Percentiles rank a stretch among this genome's conserved stretches.
Evolutionary conservation across 768 basidiomycete genomes (phyloP).

Genomic region (Pisolithus sp.): DNA sequence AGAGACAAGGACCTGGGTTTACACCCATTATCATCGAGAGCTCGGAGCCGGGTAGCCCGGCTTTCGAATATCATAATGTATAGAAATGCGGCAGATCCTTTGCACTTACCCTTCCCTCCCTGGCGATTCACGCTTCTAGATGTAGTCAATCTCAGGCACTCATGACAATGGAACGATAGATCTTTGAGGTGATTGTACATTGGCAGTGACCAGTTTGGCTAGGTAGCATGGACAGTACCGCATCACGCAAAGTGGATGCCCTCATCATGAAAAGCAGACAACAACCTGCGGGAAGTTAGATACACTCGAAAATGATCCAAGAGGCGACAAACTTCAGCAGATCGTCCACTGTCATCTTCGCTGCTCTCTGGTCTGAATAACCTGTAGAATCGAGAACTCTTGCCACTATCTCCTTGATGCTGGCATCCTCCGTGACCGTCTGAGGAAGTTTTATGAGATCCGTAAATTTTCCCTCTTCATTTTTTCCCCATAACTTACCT

Average conservation of each 20-base stretch:
- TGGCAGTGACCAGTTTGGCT: background rate
- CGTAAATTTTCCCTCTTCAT: background rate
- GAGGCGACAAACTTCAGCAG: constrained; percentile 63
- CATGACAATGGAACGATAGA: no score
- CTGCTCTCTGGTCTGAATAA: constrained; percentile 70
- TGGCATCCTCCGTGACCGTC: constrained; percentile 64
- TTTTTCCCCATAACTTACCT: constrained; percentile 31
- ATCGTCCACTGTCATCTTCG: constrained; percentile 93
- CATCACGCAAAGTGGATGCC: constrained; percentile 66
- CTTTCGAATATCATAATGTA: constrained; percentile 84
- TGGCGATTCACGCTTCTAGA: no score
- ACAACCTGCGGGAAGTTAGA: constrained; percentile 38
- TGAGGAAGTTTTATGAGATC: constrained; percentile 21
- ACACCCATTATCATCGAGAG: constrained; percentile 65
- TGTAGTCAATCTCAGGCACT: no score
- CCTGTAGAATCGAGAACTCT: constrained; percentile 65
- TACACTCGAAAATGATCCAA: background rate
- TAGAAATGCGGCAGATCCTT: constrained; percentile 4
- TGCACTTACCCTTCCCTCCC: no score
- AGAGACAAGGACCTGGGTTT: constrained; percentile 51
- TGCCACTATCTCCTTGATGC: constrained; percentile 69
- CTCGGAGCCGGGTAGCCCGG: constrained; percentile 85
- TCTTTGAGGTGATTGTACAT: no score
- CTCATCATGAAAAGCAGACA: constrained; percentile 68
- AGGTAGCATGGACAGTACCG: background rate